Conservation (phyloP, 2,329 filamentous ascomycete genomes). For the Penicillium hesseltinei region DNA sequence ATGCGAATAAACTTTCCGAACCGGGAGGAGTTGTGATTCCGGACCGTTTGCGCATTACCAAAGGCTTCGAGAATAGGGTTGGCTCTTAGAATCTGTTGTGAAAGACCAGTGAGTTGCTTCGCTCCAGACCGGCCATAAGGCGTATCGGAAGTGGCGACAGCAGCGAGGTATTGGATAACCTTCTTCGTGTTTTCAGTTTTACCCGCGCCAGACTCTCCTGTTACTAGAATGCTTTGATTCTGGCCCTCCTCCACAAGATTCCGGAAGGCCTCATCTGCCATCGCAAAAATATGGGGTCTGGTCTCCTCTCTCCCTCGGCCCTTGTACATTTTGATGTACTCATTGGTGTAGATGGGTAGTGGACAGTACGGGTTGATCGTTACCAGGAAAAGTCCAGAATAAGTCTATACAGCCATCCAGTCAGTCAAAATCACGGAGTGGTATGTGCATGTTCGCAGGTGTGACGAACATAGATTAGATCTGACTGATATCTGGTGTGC, state of each 20-base stretch:
- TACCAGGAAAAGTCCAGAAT: conserved; percentile 93
- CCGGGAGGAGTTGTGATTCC: conserved; percentile 97
- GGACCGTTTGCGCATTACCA: conserved; percentile 94
- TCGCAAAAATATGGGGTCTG: conserved; percentile 94
- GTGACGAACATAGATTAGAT: conserved; percentile 75
- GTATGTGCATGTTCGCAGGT: neutral
- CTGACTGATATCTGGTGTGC: conserved; percentile 89
- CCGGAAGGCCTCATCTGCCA: conserved; percentile 94
- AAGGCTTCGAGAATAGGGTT: conserved; percentile 98
- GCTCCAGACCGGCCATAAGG: conserved; percentile 59
- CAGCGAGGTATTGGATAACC: conserved; percentile 96
- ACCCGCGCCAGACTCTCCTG: conserved; percentile 94
- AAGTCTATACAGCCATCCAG: conserved; percentile 59
- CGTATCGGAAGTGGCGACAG: conserved; percentile 82
- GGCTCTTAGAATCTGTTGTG: conserved; percentile 91
- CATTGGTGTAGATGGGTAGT: conserved; percentile 90
- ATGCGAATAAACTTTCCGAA: conserved; percentile 99
- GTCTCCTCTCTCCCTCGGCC: conserved; percentile 88
- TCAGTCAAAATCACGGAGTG: conserved; percentile 1
- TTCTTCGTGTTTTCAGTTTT: conserved; percentile 99
- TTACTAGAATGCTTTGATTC: conserved; percentile 97
- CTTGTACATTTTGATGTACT: conserved; percentile 98
- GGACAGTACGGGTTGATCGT: conserved; percentile 96
- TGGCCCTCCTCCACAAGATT: conserved; percentile 92
- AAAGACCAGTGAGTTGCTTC: conserved; percentile 77